These are phyloP conservation scores for Talaromyces funiculosus DNA, from an alignment of 2,329 filamentous ascomycete genomes.

Conservation along the genomic window DNA sequence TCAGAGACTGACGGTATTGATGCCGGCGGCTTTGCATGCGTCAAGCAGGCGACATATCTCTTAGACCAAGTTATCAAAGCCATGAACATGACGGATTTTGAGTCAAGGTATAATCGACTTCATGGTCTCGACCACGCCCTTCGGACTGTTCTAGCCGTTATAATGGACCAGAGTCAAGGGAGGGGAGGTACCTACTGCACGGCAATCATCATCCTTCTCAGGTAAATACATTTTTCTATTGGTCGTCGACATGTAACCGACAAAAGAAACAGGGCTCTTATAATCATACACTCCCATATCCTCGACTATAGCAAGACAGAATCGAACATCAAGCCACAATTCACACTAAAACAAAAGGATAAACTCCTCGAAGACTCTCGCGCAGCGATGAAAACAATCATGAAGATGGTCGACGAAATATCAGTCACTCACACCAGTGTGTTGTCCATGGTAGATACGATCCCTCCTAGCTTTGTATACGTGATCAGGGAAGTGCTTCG, in stretches of 20 bases:
- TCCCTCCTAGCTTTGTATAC: conserved; percentile 2
- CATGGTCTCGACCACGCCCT: conserved; percentile 14
- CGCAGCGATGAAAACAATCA: conserved; percentile 19
- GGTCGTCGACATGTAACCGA: background rate
- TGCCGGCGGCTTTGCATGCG: conserved; percentile 18
- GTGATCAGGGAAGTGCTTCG: background rate
- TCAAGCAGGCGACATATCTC: conserved; percentile 22
- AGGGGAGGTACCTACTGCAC: conserved; percentile 16
- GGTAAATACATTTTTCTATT: conserved; percentile 10
- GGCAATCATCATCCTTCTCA: conserved; percentile 16
- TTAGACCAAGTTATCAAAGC: conserved; percentile 19
- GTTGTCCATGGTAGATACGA: background rate
- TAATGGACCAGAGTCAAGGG: conserved; percentile 8
- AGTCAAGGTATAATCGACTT: conserved; percentile 15
- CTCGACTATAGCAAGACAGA: conserved; percentile 10
- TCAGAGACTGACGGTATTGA: background rate
- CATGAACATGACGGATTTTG: conserved; percentile 9
- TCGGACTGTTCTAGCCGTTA: conserved; percentile 11
- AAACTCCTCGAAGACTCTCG: conserved; percentile 12
- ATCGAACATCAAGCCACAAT: background rate
- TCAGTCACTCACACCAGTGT: background rate
- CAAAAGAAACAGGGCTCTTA: conserved; percentile 15
- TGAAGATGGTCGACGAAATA: conserved; percentile 21
- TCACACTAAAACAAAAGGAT: background rate
- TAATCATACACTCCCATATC: conserved; percentile 17